These are phyloP conservation scores for Carnegiea gigantea DNA, from an alignment of 179 eudicot genomes.

Conservation along the genomic window DNA sequence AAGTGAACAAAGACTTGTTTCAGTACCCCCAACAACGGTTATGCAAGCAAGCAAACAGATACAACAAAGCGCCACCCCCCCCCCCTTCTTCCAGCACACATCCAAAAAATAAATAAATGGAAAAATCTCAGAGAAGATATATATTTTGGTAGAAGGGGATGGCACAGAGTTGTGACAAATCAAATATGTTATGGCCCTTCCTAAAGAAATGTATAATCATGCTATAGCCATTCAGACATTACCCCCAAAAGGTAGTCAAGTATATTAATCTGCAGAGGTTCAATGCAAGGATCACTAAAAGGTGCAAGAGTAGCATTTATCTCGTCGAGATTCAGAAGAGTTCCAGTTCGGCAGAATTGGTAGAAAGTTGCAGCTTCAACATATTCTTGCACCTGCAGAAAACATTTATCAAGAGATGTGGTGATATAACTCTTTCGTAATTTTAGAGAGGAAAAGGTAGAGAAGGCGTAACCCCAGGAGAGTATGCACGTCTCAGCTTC, in stretches of 20 bases:
- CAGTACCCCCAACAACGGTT: background rate
- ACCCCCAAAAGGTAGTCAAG: constrained; percentile 96
- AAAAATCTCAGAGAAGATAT: background rate
- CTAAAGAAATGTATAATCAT: background rate
- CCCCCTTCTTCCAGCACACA: no score
- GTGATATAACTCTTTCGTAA: background rate
- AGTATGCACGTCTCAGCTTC: constrained; percentile 90
- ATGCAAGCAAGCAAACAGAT: background rate
- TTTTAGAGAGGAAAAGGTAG: constrained; percentile 15
- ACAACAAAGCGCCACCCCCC: no score
- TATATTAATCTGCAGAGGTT: constrained; percentile 83
- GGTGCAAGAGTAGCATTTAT: constrained; percentile 64
- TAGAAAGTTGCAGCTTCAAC: constrained; percentile 92
- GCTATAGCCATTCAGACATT: constrained; percentile 26
- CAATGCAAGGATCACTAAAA: constrained; percentile 60
- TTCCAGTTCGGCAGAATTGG: constrained; percentile 79
- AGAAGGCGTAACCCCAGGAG: constrained; percentile 65
- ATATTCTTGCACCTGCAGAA: constrained; percentile 82
- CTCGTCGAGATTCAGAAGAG: constrained; percentile 78
- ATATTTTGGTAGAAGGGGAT: background rate
- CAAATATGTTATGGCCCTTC: background rate
- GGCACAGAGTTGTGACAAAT: background rate
- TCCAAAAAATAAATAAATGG: background rate
- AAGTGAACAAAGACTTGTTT: constrained; percentile 14
- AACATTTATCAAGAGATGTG: constrained; percentile 6